Conservation (phyloP, 176 grass and related monocot species). For the Tuctoria greenei region DNA sequence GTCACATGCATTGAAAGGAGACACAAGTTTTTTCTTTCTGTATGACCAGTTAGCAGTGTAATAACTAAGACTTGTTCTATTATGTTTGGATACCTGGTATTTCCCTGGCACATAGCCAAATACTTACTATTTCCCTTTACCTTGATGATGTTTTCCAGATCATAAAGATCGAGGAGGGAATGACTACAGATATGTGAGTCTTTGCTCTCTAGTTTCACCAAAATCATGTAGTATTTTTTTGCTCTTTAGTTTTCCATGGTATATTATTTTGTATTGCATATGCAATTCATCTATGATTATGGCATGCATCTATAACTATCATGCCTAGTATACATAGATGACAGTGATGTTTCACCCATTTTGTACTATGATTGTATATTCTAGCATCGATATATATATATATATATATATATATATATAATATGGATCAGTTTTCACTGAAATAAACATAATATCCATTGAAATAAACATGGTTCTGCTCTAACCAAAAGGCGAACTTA, state of each 20-base stretch:
- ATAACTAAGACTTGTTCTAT: slow-evolving; percentile 11
- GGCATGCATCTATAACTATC: not conserved
- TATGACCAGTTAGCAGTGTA: slow-evolving; percentile 2
- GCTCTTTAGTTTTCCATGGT: not conserved
- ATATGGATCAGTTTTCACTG: not conserved
- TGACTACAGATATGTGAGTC: slow-evolving; percentile 95
- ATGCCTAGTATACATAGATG: not conserved
- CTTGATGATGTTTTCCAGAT: slow-evolving; percentile 64
- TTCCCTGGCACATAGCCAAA: not conserved
- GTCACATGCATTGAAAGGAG: too few relatives aligned
- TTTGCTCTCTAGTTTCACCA: slow-evolving; percentile 22
- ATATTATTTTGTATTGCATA: slow-evolving; percentile 1
- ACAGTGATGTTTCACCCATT: slow-evolving; percentile 12
- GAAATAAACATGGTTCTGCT: too few relatives aligned
- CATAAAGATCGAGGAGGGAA: slow-evolving; percentile 95
- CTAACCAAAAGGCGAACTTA: not conserved
- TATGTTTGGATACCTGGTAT: slow-evolving; percentile 18
- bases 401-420: too few relatives aligned
- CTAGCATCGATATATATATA: not conserved
- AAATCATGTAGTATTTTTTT: slow-evolving; percentile 21
- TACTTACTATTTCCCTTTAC: slow-evolving; percentile 45
- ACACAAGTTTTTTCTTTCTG: too few relatives aligned
- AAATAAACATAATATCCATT: not conserved
- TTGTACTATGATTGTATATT: not conserved
- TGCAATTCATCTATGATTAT: not conserved